Conservation (phyloP, 169 alveolate species). For the Toxoplasma gondii region DNA sequence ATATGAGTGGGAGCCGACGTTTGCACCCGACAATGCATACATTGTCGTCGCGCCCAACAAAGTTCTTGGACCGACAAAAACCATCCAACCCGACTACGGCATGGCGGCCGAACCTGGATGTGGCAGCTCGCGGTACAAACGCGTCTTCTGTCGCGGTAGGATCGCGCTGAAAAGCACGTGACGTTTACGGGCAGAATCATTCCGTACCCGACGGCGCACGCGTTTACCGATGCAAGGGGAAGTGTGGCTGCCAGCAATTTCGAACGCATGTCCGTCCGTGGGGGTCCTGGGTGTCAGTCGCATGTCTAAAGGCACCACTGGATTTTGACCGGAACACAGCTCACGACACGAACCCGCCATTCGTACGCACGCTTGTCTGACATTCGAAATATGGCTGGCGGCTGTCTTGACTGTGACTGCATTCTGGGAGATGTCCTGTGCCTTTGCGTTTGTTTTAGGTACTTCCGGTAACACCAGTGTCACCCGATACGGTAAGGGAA, state of each 20-base stretch:
- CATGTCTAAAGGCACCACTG: no score
- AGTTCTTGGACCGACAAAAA: background rate
- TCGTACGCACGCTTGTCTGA: no score
- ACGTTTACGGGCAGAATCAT: no score
- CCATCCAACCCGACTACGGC: background rate
- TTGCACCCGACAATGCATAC: background rate
- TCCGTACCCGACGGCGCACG: no score
- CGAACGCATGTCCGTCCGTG: no score
- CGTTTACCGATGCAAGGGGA: no score
- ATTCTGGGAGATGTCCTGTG: background rate
- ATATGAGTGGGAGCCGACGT: background rate
- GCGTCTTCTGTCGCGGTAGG: slow-evolving; percentile 22
- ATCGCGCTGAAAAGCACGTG: background rate
- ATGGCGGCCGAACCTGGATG: background rate
- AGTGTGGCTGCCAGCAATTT: no score
- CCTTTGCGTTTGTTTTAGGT: background rate
- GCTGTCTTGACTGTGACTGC: no score
- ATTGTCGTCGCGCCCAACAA: background rate
- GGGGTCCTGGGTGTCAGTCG: no score
- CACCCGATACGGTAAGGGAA: background rate
- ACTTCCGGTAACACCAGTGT: background rate
- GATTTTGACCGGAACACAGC: no score
- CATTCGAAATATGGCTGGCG: no score
- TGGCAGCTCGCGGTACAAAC: background rate
- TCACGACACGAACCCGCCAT: no score